These are phyloP conservation scores for Puccinia horiana DNA, from an alignment of 1,284 basidiomycete genomes.

Conservation along the genomic window DNA sequence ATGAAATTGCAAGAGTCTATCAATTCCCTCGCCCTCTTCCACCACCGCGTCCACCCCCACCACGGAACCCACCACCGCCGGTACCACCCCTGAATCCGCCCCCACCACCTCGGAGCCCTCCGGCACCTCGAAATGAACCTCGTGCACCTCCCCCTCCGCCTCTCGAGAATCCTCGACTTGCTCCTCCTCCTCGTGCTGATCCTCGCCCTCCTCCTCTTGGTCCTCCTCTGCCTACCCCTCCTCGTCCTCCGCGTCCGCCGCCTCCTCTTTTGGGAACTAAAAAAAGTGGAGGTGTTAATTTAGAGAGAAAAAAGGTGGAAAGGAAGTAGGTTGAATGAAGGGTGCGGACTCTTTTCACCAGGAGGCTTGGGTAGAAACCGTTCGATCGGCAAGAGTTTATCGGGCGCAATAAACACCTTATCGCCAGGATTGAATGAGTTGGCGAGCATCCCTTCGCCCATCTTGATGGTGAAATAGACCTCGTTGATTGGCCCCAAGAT, in stretches of 20 bases:
- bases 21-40: slow-evolving; percentile 61
- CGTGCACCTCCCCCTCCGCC: slow-evolving; percentile 21
- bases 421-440: slow-evolving; percentile 95
- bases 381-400: slow-evolving; percentile 95
- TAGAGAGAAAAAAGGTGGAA: slow-evolving; percentile 5
- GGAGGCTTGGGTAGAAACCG: slow-evolving; percentile 91
- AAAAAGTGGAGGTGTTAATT: slow-evolving; percentile 52
- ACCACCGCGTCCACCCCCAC: slow-evolving; percentile 62
- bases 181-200: slow-evolving; percentile 61
- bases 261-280: slow-evolving; percentile 59
- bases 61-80: slow-evolving; percentile 61
- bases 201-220: slow-evolving; percentile 62
- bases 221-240: slow-evolving; percentile 46
- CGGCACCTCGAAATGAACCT: slow-evolving; percentile 31
- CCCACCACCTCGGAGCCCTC: slow-evolving; percentile 48
- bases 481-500: slow-evolving; percentile 98
- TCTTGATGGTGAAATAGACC: slow-evolving; percentile 97
- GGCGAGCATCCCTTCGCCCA: slow-evolving; percentile 93
- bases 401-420: slow-evolving; percentile 93
- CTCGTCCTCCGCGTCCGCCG: slow-evolving; percentile 52
- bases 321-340: slow-evolving; percentile 34
- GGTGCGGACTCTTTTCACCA: slow-evolving; percentile 68
- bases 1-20: slow-evolving; percentile 33
- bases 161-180: slow-evolving; percentile 55
- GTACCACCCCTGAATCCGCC: slow-evolving; percentile 58